Evolutionary conservation across 1,284 basidiomycete species (phyloP).

Genomic region (Microbotryomycetes sp.): DNA sequence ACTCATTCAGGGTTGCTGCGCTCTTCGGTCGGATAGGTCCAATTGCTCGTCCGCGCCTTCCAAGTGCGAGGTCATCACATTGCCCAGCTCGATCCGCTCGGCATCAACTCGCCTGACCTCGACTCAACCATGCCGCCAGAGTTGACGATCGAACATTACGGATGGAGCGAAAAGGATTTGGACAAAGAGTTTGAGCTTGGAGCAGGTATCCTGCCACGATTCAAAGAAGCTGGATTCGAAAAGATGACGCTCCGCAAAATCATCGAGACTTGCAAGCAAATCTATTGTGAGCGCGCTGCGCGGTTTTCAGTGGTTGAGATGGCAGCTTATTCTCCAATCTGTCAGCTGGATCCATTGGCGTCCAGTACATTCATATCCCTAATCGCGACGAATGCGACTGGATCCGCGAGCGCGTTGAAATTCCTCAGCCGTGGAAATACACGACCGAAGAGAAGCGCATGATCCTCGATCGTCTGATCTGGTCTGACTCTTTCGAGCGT

Average conservation of each 20-base stretch:
- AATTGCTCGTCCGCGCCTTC: conserved; percentile 93
- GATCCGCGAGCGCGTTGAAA: conserved; percentile 94
- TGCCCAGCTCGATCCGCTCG: conserved; percentile 90
- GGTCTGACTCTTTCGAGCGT: conserved; percentile 98
- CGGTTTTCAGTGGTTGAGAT: neutral
- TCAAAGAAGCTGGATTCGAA: conserved; percentile 71
- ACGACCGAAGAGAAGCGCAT: conserved; percentile 96
- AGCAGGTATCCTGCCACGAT: conserved; percentile 92
- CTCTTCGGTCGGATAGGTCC: conserved; percentile 55
- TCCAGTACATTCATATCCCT: conserved; percentile 97
- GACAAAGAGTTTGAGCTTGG: conserved; percentile 91
- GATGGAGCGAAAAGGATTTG: conserved; percentile 87
- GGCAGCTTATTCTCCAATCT: no score
- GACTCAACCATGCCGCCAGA: conserved; percentile 69
- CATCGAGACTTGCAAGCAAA: conserved; percentile 82
- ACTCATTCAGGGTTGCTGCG: neutral
- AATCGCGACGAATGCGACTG: conserved; percentile 99
- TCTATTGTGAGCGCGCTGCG: conserved; percentile 69
- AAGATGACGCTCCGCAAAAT: conserved; percentile 88
- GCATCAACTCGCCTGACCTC: conserved; percentile 83
- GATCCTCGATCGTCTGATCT: conserved; percentile 97
- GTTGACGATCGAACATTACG: conserved; percentile 84
- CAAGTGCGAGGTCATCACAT: conserved; percentile 98
- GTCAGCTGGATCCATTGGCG: conserved; percentile 81
- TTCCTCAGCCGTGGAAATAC: conserved; percentile 97